Percentiles rank a stretch among this genome's conserved stretches.
Evolutionary conservation across 306 rosid genomes (phyloP).

Genomic region (Alnus glutinosa): DNA sequence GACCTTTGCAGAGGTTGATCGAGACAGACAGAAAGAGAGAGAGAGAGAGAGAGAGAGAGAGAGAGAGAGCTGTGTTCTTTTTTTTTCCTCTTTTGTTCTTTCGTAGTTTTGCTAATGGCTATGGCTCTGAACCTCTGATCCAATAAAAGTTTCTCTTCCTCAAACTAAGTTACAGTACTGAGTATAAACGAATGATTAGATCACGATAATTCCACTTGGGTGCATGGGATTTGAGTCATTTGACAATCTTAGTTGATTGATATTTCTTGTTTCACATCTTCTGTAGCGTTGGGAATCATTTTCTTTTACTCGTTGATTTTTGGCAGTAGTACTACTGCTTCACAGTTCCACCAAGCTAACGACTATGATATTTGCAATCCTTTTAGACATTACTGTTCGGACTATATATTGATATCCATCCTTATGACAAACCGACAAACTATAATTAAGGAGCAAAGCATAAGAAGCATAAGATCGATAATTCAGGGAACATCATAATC

Average conservation of each 20-base stretch:
- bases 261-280: slow-evolving; percentile 4
- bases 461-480: not conserved
- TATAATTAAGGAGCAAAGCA: not conserved
- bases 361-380: not conserved
- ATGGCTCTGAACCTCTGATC: slow-evolving; percentile 29
- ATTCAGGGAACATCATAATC: not conserved
- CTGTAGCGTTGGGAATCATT: not conserved
- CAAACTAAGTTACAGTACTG: slow-evolving; percentile 1
- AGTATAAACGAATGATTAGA: slow-evolving; percentile 15
- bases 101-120: slow-evolving; percentile 30
- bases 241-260: slow-evolving; percentile 11
- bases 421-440: not conserved
- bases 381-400: not conserved
- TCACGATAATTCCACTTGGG: not conserved
- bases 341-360: not conserved
- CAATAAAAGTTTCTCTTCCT: slow-evolving; percentile 21
- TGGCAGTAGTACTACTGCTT: not conserved
- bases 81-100: slow-evolving; percentile 12
- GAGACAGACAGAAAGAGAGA: slow-evolving; percentile 7
- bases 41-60: no score
- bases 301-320: not conserved
- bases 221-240: not conserved
- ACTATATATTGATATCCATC: no score
- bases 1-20: slow-evolving; percentile 58
- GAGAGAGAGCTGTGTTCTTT: no score